These are phyloP conservation scores for Rhazya stricta DNA, from an alignment of 257 asterid species.

Conservation along the genomic window DNA sequence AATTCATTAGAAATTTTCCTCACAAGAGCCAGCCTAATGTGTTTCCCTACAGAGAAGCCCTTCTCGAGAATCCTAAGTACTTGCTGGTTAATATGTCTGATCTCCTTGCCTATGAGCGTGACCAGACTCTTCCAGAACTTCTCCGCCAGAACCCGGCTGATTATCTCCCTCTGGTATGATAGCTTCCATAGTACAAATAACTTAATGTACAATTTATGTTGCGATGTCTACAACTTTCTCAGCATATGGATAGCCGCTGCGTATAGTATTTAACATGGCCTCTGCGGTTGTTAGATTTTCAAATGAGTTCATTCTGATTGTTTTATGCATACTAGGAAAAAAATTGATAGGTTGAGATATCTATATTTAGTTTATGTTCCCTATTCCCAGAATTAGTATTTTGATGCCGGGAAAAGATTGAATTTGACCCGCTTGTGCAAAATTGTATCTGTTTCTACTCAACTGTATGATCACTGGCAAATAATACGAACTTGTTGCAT, in stretches of 20 bases:
- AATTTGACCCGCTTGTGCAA: background rate
- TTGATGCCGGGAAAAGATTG: background rate
- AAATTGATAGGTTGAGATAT: background rate
- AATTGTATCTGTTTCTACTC: background rate
- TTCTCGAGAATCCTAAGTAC: conserved; percentile 63
- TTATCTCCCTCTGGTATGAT: conserved; percentile 72
- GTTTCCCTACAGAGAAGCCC: conserved; percentile 86
- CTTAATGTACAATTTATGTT: background rate
- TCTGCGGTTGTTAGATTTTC: background rate
- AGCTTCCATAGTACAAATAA: background rate
- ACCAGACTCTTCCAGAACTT: conserved; percentile 66
- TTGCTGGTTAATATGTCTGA: conserved; percentile 70
- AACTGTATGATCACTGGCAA: background rate
- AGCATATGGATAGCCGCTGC: background rate
- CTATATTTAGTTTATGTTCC: background rate
- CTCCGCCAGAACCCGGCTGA: conserved; percentile 92
- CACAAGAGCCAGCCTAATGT: conserved; percentile 71
- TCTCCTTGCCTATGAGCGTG: conserved; percentile 81
- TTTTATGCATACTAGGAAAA: background rate
- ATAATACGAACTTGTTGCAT: background rate
- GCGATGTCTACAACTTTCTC: background rate
- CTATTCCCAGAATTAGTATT: background rate
- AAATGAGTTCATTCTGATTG: background rate
- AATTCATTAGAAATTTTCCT: conserved; percentile 82
- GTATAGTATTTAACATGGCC: background rate